Evolutionary conservation across 1,284 basidiomycete species (phyloP).

Genomic region (Trichosporon faecale): DNA sequence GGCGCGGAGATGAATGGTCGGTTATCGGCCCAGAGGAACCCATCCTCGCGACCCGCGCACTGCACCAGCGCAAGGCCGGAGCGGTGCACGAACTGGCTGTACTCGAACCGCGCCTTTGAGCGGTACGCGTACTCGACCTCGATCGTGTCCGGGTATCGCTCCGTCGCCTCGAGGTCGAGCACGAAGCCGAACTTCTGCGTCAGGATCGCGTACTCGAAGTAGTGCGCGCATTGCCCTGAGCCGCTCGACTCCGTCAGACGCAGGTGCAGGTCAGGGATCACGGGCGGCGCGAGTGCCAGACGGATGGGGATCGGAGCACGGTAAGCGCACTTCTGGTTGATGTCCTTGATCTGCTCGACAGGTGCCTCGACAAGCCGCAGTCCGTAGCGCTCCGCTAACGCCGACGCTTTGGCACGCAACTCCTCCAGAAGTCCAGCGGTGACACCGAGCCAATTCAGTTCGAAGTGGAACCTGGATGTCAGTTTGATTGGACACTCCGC

Average conservation of each 20-base stretch:
- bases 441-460: constrained; percentile 95
- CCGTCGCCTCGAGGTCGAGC: constrained; percentile 76
- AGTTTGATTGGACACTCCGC: background rate
- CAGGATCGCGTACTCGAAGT: constrained; percentile 77
- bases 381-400: constrained; percentile 83
- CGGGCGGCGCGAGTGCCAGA: constrained; percentile 68
- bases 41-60: constrained; percentile 69
- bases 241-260: constrained; percentile 57
- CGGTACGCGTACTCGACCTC: constrained; percentile 89
- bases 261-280: constrained; percentile 65
- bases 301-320: constrained; percentile 80
- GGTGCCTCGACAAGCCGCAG: constrained; percentile 89
- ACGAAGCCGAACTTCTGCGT: constrained; percentile 71
- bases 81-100: constrained; percentile 85
- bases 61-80: constrained; percentile 83
- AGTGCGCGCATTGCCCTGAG: constrained; percentile 60
- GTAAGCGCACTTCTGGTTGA: constrained; percentile 76
- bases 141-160: constrained; percentile 70
- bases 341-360: constrained; percentile 76
- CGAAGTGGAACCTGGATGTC: constrained; percentile 70
- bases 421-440: constrained; percentile 96
- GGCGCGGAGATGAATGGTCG: constrained; percentile 57
- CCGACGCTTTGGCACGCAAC: constrained; percentile 75
- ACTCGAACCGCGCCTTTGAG: constrained; percentile 61
- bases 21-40: constrained; percentile 84